These are phyloP conservation scores for Leccinum proximum DNA, from an alignment of 1,284 basidiomycete genomes.

Conservation along the genomic window DNA sequence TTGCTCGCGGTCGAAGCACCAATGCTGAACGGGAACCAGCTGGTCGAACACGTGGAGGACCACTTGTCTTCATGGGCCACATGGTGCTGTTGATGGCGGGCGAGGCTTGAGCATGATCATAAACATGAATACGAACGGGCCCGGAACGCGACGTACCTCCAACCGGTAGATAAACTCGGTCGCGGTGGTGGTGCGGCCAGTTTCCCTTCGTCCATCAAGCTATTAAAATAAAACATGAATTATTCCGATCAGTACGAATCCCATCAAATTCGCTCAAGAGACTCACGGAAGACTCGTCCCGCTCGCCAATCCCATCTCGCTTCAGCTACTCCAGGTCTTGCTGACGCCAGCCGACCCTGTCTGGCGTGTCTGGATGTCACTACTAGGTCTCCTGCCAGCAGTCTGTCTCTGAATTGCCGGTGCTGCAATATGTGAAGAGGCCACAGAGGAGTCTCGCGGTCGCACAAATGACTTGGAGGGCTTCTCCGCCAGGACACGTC, in stretches of 20 bases:
- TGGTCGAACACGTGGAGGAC: no score
- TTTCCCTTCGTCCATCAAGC: conserved; percentile 34
- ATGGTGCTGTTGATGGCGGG: no score
- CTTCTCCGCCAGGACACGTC: conserved; percentile 16
- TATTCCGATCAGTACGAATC: not conserved
- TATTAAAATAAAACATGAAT: conserved; percentile 12
- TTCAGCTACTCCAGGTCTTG: conserved; percentile 30
- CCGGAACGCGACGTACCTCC: no score
- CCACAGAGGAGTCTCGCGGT: conserved; percentile 22
- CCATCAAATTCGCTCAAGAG: not conserved
- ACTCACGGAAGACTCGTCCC: conserved; percentile 20
- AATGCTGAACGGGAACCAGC: no score
- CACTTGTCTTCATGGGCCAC: no score
- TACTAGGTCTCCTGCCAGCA: conserved; percentile 26
- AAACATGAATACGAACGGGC: no score
- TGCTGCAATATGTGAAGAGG: conserved; percentile 23
- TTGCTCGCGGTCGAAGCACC: no score
- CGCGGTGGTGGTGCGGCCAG: not conserved
- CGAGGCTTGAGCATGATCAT: no score
- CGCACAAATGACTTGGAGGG: conserved; percentile 26
- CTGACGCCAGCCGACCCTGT: conserved; percentile 30
- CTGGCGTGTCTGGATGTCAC: conserved; percentile 24
- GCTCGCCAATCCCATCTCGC: conserved; percentile 22
- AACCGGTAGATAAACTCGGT: no score
- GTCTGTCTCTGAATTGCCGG: conserved; percentile 19